Conservation (phyloP, 352 stramenopile genomes). For the Pythium phragmitis region DNA sequence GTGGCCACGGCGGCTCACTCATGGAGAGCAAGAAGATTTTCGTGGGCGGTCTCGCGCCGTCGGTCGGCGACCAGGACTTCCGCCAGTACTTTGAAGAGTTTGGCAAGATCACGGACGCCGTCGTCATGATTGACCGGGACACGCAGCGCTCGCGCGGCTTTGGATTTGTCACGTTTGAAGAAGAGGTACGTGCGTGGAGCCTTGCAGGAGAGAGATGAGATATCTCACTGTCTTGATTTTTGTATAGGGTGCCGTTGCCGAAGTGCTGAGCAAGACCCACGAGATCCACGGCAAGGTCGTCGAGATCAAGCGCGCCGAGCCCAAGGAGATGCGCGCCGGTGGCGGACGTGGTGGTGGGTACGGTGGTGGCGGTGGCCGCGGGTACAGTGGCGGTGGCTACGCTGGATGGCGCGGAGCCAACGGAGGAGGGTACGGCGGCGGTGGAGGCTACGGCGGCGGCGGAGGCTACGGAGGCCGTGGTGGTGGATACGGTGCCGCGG, state of each 20-base stretch:
- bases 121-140: slow-evolving; percentile 93
- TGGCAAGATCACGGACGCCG: slow-evolving; percentile 87
- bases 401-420: slow-evolving; percentile 26
- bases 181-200: slow-evolving; percentile 46
- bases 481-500: slow-evolving; percentile 29
- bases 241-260: slow-evolving; percentile 69
- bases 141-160: slow-evolving; percentile 91
- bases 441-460: neutral
- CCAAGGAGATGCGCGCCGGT: slow-evolving; percentile 60
- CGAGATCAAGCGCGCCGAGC: slow-evolving; percentile 87
- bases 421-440: slow-evolving; percentile 33
- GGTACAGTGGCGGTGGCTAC: slow-evolving; percentile 29
- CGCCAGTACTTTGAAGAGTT: slow-evolving; percentile 91
- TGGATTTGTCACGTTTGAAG: slow-evolving; percentile 92
- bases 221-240: neutral
- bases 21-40: slow-evolving; percentile 92
- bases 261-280: slow-evolving; percentile 88
- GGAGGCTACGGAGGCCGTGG: slow-evolving; percentile 29
- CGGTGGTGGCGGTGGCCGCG: slow-evolving; percentile 21
- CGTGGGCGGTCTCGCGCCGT: slow-evolving; percentile 85
- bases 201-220: neutral
- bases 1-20: slow-evolving; percentile 33
- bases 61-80: slow-evolving; percentile 90
- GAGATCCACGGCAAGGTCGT: slow-evolving; percentile 91
- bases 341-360: slow-evolving; percentile 32